Percentiles rank a stretch among this genome's conserved stretches.
phyloP scores from a whole-genome alignment of 2,329 filamentous ascomycete species.

The Cladosporium sp. region DNA sequence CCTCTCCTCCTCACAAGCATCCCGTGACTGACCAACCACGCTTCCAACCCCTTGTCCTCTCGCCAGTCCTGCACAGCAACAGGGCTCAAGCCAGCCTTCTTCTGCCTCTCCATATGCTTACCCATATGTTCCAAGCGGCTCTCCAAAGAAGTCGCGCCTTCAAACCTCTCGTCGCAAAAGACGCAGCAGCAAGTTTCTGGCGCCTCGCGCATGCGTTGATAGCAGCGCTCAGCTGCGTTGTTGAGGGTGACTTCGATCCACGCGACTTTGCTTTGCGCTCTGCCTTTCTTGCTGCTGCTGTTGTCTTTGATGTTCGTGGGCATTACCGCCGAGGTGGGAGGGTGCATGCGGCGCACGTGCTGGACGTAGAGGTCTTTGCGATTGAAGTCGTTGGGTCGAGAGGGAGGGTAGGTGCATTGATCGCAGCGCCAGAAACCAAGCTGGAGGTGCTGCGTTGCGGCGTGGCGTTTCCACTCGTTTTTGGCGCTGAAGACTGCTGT shows the following conservation, averaged over 20 bases:
- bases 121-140: constrained; percentile 84
- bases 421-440: constrained; percentile 73
- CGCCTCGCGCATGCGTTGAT: constrained; percentile 55
- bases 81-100: constrained; percentile 24
- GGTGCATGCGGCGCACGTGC: constrained; percentile 83
- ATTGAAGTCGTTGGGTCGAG: constrained; percentile 65
- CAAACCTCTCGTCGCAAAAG: constrained; percentile 62
- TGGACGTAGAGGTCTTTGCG: constrained; percentile 90
- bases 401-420: constrained; percentile 44
- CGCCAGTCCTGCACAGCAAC: constrained; percentile 33
- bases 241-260: constrained; percentile 25
- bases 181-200: constrained; percentile 61
- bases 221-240: constrained; percentile 58
- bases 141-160: constrained; percentile 67
- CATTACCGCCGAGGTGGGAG: constrained; percentile 33
- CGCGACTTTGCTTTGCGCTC: not conserved
- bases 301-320: not conserved
- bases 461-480: constrained; percentile 95
- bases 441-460: constrained; percentile 73
- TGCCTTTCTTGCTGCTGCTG: not conserved
- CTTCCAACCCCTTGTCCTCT: constrained; percentile 29
- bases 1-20: constrained; percentile 28
- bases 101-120: constrained; percentile 67
- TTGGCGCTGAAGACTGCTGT: constrained; percentile 68
- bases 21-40: constrained; percentile 38